A percentile compares a stretch with the other conserved stretches of the same genome.
Evolutionary conservation across 495 filamentous ascomycete genomes (phyloP).

Genomic region (Penicillium riverlandense): DNA sequence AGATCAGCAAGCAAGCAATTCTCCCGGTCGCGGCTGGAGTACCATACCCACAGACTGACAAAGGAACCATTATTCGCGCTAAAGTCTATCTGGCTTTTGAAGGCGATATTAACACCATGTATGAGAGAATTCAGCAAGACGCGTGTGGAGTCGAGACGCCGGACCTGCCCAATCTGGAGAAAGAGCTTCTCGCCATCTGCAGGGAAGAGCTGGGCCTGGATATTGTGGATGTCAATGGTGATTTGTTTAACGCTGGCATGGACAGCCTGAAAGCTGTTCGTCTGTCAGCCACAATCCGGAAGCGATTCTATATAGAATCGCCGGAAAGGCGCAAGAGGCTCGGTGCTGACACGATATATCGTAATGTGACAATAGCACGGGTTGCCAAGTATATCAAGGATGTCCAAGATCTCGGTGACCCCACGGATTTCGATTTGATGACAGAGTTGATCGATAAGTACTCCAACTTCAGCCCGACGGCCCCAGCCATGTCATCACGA

Average conservation of each 20-base stretch:
- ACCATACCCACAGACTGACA: constrained; percentile 43
- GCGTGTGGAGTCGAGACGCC: too few species aligned
- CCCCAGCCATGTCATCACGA: too few species aligned
- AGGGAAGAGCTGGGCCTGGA: neutral
- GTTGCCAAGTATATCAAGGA: constrained; percentile 35
- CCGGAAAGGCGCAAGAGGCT: too few species aligned
- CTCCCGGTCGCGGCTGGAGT: too few species aligned
- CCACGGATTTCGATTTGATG: constrained; percentile 21
- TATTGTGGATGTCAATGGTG: constrained; percentile 6
- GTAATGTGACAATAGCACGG: constrained; percentile 29
- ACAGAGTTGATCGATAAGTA: constrained; percentile 42
- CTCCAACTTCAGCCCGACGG: constrained; percentile 8
- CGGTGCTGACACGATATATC: too few species aligned
- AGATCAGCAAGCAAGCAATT: constrained; percentile 19
- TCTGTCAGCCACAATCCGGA: too few species aligned
- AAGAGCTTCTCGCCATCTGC: too few species aligned
- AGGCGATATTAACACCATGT: constrained; percentile 26
- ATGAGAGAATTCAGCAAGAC: constrained; percentile 7
- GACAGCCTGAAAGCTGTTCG: too few species aligned
- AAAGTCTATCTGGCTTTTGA: constrained; percentile 44
- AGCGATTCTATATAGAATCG: too few species aligned
- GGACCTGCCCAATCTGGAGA: too few species aligned
- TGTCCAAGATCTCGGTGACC: constrained; percentile 17
- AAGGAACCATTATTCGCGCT: constrained; percentile 48
- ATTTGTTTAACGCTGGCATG: neutral